Evolutionary conservation across 306 rosid species (phyloP), one percentile per base, ranked within the genome.

Genomic region (Erythrophleum fordii): DNA sequence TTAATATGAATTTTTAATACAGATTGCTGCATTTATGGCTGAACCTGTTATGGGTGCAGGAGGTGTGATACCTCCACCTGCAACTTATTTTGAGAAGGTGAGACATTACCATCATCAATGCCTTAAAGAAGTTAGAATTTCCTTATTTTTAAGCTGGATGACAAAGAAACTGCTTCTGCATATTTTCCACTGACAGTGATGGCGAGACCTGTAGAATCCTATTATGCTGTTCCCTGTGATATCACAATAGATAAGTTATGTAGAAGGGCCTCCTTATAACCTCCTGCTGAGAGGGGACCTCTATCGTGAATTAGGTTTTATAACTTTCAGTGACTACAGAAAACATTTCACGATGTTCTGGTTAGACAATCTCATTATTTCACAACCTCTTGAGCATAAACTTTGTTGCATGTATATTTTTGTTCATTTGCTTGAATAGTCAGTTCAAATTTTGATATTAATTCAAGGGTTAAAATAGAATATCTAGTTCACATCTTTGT

Each of bases 21-120:
- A 95, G 99, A 93, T 95, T 84, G 98, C 99, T 60, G 99, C 99
- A 35, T 95, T 95, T 82, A 95, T 95, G 25, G 99, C 98, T 7
- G 99, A 95, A 82, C 99, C 99, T 68, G 92, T 93, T 75, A 92
- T 95, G 90, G 99, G 99, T 45, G 98, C 97, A 60, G 98, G 98
- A 37, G 99, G 99, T 86, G 98, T 95, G 72, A 89, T 95, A 46
- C 87, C 60, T 88, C 98, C 98, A 26, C 98, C 99, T 55, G 77
- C 92, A 78, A 84, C 96, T 78, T 95, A 93, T 86, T 95, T 95
- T 85, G 96, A 95, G 0, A 95, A 95, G 97, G 99, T 91, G 84
- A 71, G 71, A 83, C 34, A 22, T 74, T 39, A 13, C 52, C 55
- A 69, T 52, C n/a, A 52, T 72, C 70, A 81, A 23, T 70, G 70